Evolutionary conservation across 148 eudicot species (phyloP).

Genomic region (Camellia sinensis): DNA sequence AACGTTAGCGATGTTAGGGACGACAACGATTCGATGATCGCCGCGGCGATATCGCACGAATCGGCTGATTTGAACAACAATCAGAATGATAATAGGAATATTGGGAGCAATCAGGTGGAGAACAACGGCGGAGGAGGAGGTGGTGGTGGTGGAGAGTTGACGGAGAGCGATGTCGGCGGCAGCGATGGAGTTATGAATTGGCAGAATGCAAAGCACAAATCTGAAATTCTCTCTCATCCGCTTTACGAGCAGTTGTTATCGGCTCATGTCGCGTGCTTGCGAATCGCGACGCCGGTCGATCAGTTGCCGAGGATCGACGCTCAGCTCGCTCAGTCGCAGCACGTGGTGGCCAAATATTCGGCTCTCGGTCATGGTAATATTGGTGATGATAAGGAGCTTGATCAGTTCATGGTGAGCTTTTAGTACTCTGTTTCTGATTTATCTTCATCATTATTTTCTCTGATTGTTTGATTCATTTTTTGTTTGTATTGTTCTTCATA

Average conservation of each 20-base stretch:
- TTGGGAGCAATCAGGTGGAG: slow-evolving; percentile 20
- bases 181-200: slow-evolving; percentile 31
- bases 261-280: slow-evolving; percentile 79
- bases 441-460: neutral
- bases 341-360: slow-evolving; percentile 65
- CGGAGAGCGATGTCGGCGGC: slow-evolving; percentile 23
- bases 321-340: slow-evolving; percentile 69
- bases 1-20: slow-evolving; percentile 18
- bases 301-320: slow-evolving; percentile 86
- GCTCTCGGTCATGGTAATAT: slow-evolving; percentile 27
- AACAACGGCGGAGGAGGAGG: slow-evolving; percentile 18
- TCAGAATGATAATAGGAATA: neutral
- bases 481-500: neutral
- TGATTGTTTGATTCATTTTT: neutral
- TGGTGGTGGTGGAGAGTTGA: slow-evolving; percentile 19
- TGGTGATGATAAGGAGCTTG: slow-evolving; percentile 75
- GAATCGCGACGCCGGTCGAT: slow-evolving; percentile 85
- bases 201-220: slow-evolving; percentile 52
- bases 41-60: slow-evolving; percentile 13
- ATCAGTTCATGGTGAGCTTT: slow-evolving; percentile 79
- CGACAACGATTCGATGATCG: slow-evolving; percentile 23
- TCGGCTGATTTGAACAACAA: slow-evolving; percentile 5
- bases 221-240: slow-evolving; percentile 62
- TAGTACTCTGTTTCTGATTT: slow-evolving; percentile 2
- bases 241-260: slow-evolving; percentile 74